Conservation (phyloP, 306 rosid genomes). For the Potentilla sterilis region DNA sequence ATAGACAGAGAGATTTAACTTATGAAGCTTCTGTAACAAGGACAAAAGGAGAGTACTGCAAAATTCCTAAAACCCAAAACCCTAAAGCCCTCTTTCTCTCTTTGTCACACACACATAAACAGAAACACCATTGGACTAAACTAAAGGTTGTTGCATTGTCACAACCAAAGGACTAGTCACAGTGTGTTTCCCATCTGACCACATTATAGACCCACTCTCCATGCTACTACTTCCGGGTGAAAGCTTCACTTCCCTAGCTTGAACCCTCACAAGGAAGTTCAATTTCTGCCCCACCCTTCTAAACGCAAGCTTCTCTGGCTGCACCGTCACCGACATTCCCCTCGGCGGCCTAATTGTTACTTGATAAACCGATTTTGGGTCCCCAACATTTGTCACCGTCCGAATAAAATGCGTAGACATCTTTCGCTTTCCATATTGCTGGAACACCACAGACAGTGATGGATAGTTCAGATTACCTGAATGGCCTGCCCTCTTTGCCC, state of each 20-base stretch:
- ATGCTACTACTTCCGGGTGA: constrained; percentile 66
- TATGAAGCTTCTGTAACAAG: constrained; percentile 32
- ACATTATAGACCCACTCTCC: constrained; percentile 62
- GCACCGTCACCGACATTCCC: constrained; percentile 57
- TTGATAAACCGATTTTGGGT: constrained; percentile 58
- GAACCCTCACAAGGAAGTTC: constrained; percentile 81
- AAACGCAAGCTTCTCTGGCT: constrained; percentile 65
- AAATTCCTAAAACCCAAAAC: constrained; percentile 36
- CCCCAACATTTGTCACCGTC: constrained; percentile 82
- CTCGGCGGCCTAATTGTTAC: constrained; percentile 52
- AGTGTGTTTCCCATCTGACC: constrained; percentile 79
- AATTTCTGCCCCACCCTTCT: constrained; percentile 73
- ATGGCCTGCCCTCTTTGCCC: constrained; percentile 74
- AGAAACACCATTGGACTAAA: constrained; percentile 31
- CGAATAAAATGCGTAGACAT: constrained; percentile 83
- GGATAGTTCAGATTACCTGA: constrained; percentile 82
- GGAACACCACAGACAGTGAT: constrained; percentile 67
- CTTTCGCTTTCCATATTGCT: constrained; percentile 71
- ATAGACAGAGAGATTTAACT: constrained; percentile 18
- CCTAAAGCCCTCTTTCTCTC: constrained; percentile 17
- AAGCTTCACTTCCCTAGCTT: constrained; percentile 57
- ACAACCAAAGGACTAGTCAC: constrained; percentile 86
- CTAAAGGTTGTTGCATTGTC: constrained; percentile 80
- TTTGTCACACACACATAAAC: neutral
- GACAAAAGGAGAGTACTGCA: constrained; percentile 17